Evolutionary conservation across 2,329 filamentous ascomycete species (phyloP).

Genomic region (Aspergillus floridensis): DNA sequence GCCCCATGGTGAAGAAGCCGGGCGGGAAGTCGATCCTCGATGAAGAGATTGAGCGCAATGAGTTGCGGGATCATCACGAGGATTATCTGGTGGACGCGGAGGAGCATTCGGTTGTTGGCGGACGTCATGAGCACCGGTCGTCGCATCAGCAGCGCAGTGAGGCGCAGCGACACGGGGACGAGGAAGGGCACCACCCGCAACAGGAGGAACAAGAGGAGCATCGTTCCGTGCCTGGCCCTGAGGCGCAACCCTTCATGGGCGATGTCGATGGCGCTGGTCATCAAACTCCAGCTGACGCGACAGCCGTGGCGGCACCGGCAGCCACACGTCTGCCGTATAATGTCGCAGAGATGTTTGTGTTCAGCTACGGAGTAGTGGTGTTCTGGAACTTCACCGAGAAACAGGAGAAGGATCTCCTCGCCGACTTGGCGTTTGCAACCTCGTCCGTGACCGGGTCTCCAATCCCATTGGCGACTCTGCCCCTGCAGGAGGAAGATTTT

Average conservation of each 20-base stretch:
- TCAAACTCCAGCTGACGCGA: conserved; percentile 20
- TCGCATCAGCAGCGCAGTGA: conserved; percentile 12
- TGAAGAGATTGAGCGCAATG: conserved; percentile 92
- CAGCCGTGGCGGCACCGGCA: conserved; percentile 42
- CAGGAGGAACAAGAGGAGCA: not conserved
- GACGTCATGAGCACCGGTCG: conserved; percentile 23
- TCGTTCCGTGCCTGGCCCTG: not conserved
- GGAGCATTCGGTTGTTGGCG: conserved; percentile 45
- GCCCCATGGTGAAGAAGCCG: conserved; percentile 86
- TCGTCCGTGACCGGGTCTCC: conserved; percentile 40
- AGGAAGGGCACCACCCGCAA: conserved; percentile 20
- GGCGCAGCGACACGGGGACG: conserved; percentile 18
- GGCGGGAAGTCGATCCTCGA: conserved; percentile 91
- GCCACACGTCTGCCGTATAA: conserved; percentile 66
- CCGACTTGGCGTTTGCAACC: conserved; percentile 82
- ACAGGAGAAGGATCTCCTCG: conserved; percentile 94
- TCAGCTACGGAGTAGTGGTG: conserved; percentile 93
- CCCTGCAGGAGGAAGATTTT: conserved; percentile 83
- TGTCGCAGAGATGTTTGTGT: conserved; percentile 92
- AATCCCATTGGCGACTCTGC: conserved; percentile 69
- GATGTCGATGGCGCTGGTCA: conserved; percentile 14
- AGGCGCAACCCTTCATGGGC: not conserved
- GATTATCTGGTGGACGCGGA: conserved; percentile 74
- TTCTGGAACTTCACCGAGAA: conserved; percentile 98
- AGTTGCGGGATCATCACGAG: conserved; percentile 83